phyloP scores from a whole-genome alignment of 768 basidiomycete genomes.

The Asterophora lycoperdoides region DNA sequence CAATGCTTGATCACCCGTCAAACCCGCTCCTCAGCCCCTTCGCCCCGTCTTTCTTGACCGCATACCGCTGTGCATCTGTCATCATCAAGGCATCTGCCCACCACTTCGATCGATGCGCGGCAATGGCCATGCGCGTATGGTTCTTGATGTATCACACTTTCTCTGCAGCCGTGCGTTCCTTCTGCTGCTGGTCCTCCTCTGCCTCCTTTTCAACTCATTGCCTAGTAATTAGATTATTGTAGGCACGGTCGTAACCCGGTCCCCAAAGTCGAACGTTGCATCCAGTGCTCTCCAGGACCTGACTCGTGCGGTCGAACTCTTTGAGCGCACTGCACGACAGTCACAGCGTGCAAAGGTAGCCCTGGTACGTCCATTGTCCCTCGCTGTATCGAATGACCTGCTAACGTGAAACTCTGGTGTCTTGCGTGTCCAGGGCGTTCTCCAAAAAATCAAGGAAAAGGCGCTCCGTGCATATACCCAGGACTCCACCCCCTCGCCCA shows the following conservation, averaged over 20 bases:
- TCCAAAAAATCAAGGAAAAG: slow-evolving; percentile 42
- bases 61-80: slow-evolving; percentile 47
- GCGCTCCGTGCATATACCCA: slow-evolving; percentile 34
- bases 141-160: slow-evolving; percentile 48
- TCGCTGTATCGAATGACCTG: too few species aligned
- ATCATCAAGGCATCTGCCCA: slow-evolving; percentile 48
- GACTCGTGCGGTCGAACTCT: slow-evolving; percentile 40
- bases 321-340: slow-evolving; percentile 39
- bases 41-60: slow-evolving; percentile 53
- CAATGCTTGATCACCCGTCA: slow-evolving; percentile 48
- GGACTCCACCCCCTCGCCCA: slow-evolving; percentile 15
- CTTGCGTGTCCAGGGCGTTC: slow-evolving; percentile 31
- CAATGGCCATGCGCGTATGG: slow-evolving; percentile 48
- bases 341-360: slow-evolving; percentile 47
- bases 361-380: slow-evolving; percentile 28
- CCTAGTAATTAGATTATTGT: slow-evolving; percentile 42
- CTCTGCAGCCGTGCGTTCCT: slow-evolving; percentile 40
- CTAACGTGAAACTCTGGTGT: neutral
- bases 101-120: slow-evolving; percentile 43
- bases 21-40: slow-evolving; percentile 54
- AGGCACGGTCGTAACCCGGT: slow-evolving; percentile 57
- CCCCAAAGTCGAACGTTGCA: slow-evolving; percentile 47
- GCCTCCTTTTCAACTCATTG: neutral
- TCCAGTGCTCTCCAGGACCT: slow-evolving; percentile 47
- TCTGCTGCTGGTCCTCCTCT: neutral